These are phyloP conservation scores for Mycena polygramma DNA, from an alignment of 768 basidiomycete genomes.

Conservation along the genomic window DNA sequence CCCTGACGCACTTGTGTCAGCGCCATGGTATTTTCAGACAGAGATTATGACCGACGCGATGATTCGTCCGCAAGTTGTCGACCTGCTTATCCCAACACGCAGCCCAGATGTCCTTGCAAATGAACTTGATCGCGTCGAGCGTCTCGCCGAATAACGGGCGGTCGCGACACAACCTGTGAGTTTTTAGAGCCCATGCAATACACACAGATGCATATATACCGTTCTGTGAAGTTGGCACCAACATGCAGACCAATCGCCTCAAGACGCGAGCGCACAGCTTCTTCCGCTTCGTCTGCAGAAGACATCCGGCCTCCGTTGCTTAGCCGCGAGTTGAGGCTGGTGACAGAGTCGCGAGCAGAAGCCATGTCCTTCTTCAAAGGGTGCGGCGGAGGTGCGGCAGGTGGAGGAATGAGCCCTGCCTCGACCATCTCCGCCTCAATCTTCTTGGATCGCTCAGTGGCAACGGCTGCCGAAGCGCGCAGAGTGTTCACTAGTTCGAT, in stretches of 20 bases:
- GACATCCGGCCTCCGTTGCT: constrained; percentile 51
- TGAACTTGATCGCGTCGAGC: constrained; percentile 92
- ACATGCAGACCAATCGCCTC: constrained; percentile 90
- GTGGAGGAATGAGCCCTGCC: constrained; percentile 74
- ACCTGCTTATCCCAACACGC: constrained; percentile 96
- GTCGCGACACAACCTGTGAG: constrained; percentile 78
- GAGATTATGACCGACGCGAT: constrained; percentile 69
- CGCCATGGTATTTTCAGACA: constrained; percentile 1
- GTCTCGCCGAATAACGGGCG: constrained; percentile 83
- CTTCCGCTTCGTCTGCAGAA: constrained; percentile 77
- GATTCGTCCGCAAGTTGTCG: constrained; percentile 95
- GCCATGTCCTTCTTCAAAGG: constrained; percentile 55
- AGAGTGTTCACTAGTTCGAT: constrained; percentile 85
- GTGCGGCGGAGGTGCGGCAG: constrained; percentile 53
- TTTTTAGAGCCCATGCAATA: constrained; percentile 4
- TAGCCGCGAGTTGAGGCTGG: constrained; percentile 54
- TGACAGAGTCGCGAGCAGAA: constrained; percentile 57
- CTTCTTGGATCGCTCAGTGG: constrained; percentile 73
- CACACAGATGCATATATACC: constrained; percentile 60
- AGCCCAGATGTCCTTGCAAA: constrained; percentile 97
- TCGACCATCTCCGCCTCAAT: constrained; percentile 85
- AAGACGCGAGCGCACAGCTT: constrained; percentile 74
- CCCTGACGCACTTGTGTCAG: constrained; percentile 64
- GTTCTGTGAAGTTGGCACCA: constrained; percentile 87
- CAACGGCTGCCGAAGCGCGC: constrained; percentile 79